A percentile compares a stretch with the other conserved stretches of the same genome.
phyloP scores from a whole-genome alignment of 1,284 basidiomycete species.

The Boletellus dicymbophilus region DNA sequence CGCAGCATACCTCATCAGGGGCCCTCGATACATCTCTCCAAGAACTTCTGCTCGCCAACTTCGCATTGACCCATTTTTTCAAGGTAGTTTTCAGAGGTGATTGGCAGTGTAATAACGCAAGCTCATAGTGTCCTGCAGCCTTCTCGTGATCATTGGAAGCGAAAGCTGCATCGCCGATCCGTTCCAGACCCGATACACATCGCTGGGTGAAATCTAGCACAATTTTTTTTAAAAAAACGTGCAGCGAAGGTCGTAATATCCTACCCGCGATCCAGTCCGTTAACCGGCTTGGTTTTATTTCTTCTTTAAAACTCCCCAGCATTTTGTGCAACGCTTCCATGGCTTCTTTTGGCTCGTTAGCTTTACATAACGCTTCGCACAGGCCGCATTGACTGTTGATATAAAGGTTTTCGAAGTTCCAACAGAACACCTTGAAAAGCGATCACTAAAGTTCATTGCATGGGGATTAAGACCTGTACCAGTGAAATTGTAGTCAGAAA shows the following conservation, averaged over 20 bases:
- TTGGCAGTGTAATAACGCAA: background rate
- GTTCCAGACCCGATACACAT: constrained; percentile 3
- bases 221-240: background rate
- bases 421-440: constrained; percentile 1
- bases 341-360: constrained; percentile 1
- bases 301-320: background rate
- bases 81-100: background rate
- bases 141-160: background rate
- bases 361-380: constrained; percentile 3
- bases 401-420: constrained; percentile 2
- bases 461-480: background rate
- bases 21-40: constrained; percentile 1
- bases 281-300: background rate
- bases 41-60: background rate
- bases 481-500: constrained; percentile 2
- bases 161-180: background rate
- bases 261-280: background rate
- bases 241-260: background rate
- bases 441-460: background rate
- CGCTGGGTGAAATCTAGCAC: constrained; percentile 1
- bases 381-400: background rate
- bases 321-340: background rate
- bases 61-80: constrained; percentile 4
- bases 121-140: background rate
- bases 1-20: constrained; percentile 1